A percentile compares a stretch with the other conserved stretches of the same genome.
Conservation (phyloP, 352 stramenopile species). For the Pythium dissimile region DNA sequence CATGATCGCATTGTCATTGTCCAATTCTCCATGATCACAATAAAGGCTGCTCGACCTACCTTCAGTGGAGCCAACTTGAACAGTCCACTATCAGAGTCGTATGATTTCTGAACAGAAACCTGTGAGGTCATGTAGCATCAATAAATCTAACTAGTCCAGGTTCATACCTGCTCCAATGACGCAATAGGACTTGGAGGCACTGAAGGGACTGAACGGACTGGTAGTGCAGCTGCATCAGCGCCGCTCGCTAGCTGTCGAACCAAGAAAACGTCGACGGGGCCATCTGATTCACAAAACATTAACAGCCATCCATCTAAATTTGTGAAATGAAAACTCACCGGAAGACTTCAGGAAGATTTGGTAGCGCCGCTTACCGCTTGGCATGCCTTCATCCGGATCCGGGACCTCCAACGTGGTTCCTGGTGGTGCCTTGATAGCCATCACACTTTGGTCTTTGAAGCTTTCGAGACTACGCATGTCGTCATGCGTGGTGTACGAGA, state of each 20-base stretch:
- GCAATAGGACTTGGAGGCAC: constrained; percentile 31
- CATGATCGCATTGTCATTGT: background rate
- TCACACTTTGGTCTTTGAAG: constrained; percentile 87
- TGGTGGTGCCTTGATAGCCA: constrained; percentile 93
- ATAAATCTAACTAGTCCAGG: background rate
- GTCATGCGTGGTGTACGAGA: constrained; percentile 86
- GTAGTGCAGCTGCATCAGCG: constrained; percentile 14
- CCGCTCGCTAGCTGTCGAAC: constrained; percentile 58
- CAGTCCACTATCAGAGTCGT: constrained; percentile 76
- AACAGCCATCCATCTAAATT: background rate
- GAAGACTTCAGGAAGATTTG: constrained; percentile 94
- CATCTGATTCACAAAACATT: constrained; percentile 34
- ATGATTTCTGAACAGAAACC: constrained; percentile 46
- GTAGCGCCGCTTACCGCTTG: constrained; percentile 82
- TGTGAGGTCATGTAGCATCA: background rate
- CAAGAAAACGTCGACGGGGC: constrained; percentile 90
- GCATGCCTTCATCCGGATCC: constrained; percentile 93
- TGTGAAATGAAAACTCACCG: constrained; percentile 30
- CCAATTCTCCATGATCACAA: background rate
- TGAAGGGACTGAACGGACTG: constrained; percentile 9
- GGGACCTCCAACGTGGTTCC: constrained; percentile 94
- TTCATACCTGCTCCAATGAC: constrained; percentile 54
- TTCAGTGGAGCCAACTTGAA: constrained; percentile 86
- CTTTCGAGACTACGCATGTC: constrained; percentile 85
- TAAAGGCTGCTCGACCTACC: no score